Evolutionary conservation across 495 filamentous ascomycete species (phyloP), one percentile per base, ranked within the genome.

Genomic region (Neurospora intermedia): DNA sequence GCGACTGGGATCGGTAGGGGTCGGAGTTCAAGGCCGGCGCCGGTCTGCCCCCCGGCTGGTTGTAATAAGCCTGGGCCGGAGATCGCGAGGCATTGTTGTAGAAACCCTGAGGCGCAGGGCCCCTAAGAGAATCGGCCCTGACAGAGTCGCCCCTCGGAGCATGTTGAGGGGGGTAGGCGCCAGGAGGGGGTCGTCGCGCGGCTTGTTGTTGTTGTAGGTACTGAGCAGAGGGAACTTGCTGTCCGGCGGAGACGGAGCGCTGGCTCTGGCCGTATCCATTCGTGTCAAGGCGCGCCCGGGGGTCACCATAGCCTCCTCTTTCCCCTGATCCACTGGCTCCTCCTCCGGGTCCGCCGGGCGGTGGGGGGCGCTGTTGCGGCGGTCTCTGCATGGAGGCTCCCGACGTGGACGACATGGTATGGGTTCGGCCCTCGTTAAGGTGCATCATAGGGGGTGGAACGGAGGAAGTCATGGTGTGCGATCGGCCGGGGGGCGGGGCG

Each of bases 331-430:
- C 54, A 38, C 15, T 66, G 27, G 27, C 54, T 66, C 54, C 54
- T 62, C 54, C 54, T 62, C 54, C 54, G 54, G 54, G 54, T 66
- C 54, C 54, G 27, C 54, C 54, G 27, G 54, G 27, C 69, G 83
- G 86, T 74, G 85, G 82, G 70, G 87, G 90, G 72, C 91, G 87
- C 54, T 87, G 83, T 73, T 91, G 91, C 39, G 89, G 86, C 43
- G 82, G 83, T 73, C 87, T 81, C 74, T 86, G 91, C 82, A 88
- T 86, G 76, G 87, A 73, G 80, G 87, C 78, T 87, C 89, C 90
- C 72, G 90, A 90, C 87, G 94, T 92, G 84, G 92, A 92, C 70
- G 91, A 90, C 92, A 97, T 97, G 31, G 94, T 97, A 73, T 96
- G 91, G 42, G 94, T 91, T 77, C 94, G 89, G 70, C 90, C 92